Evolutionary conservation across 78 protist genomes (phyloP).

Genomic region (Guillardia theta): DNA sequence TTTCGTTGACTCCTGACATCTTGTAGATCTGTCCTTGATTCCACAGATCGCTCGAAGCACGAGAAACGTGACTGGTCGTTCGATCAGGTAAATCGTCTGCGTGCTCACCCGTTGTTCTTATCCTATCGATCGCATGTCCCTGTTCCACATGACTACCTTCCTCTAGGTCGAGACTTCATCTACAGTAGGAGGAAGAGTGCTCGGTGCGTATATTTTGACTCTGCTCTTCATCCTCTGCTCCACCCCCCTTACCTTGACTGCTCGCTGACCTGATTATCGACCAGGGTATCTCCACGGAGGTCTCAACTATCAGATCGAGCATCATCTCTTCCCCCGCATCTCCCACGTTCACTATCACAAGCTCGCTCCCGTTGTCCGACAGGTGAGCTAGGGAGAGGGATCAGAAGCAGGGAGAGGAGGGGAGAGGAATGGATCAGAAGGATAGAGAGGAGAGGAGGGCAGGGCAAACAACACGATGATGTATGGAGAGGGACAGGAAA

Average conservation of each 20-base stretch:
- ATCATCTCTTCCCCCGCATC: slow-evolving; percentile 74
- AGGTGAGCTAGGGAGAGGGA: not conserved
- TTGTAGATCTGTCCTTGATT: not conserved
- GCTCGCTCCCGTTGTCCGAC: slow-evolving; percentile 56
- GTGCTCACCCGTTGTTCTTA: not conserved
- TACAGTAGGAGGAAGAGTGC: not conserved
- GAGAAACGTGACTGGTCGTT: not conserved
- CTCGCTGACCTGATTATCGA: no score
- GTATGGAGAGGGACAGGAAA: no score
- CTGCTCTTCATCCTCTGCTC: no score
- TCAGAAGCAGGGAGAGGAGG: no score
- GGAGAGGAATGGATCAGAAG: no score
- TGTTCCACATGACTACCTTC: not conserved
- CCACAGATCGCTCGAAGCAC: not conserved
- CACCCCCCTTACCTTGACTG: no score
- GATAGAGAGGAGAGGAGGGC: no score
- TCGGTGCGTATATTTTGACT: no score
- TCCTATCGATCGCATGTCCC: not conserved
- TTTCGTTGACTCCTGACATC: no score
- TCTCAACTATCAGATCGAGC: slow-evolving; percentile 68
- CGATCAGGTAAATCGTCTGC: not conserved
- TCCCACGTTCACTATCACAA: slow-evolving; percentile 54
- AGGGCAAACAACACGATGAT: not conserved
- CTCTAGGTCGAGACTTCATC: not conserved
- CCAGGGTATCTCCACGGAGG: slow-evolving; percentile 51